These are phyloP conservation scores for Auricularia sp. DNA, from an alignment of 768 basidiomycete species.

Conservation along the genomic window DNA sequence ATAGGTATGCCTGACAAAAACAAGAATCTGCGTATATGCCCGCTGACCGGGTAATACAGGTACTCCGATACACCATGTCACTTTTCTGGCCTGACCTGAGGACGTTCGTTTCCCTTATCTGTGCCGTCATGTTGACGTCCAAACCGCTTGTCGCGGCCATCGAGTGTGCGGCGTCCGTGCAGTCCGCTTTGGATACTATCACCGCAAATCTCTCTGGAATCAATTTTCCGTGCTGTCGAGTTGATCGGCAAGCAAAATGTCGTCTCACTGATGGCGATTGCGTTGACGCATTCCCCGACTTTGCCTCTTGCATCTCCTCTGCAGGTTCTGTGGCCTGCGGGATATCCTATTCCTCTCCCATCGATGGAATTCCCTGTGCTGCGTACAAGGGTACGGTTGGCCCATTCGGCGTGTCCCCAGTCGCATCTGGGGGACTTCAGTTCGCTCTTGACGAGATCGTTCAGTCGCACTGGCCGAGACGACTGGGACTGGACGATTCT, in stretches of 20 bases:
- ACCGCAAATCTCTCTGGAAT: not conserved
- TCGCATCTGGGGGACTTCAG: not conserved
- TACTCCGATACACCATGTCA: too few relatives aligned
- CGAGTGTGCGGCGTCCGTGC: not conserved
- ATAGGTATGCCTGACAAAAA: too few relatives aligned
- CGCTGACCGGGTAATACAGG: too few relatives aligned
- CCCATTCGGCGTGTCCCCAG: not conserved
- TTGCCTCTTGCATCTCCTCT: not conserved
- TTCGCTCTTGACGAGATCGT: not conserved
- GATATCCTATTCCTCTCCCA: not conserved
- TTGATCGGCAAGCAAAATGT: not conserved
- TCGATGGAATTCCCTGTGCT: not conserved
- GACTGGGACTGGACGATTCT: not conserved
- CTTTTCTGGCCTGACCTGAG: too few relatives aligned
- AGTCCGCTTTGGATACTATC: not conserved
- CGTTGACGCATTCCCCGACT: not conserved
- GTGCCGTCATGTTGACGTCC: too few relatives aligned
- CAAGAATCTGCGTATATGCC: too few relatives aligned
- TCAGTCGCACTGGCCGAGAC: not conserved
- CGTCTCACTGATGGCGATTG: not conserved
- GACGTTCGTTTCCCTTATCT: too few relatives aligned
- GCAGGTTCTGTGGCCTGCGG: not conserved
- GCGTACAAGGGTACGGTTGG: not conserved
- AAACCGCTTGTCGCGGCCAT: not conserved
- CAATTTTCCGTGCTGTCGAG: not conserved